Evolutionary conservation across 345 rosid species (phyloP).

Genomic region (Linum usitatissimum): DNA sequence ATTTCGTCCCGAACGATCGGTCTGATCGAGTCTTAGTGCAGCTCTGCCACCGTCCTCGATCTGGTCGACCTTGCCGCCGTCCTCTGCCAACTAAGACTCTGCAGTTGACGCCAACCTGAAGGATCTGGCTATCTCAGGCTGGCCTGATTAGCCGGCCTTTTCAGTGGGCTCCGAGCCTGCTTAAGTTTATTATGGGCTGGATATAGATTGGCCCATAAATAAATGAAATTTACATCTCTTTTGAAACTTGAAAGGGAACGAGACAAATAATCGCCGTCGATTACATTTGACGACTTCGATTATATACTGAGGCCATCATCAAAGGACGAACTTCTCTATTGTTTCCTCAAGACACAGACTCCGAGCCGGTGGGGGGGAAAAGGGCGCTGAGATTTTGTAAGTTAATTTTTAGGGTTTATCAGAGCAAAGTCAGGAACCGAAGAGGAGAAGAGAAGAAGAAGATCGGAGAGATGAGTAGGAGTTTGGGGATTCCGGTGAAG

Average conservation of each 20-base stretch:
- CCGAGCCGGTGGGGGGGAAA: neutral
- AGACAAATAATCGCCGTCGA: too few species aligned
- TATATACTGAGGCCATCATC: neutral
- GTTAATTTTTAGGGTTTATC: conserved; percentile 38
- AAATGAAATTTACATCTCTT: too few species aligned
- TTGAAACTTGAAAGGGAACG: too few species aligned
- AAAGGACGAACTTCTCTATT: neutral
- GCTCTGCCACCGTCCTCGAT: neutral
- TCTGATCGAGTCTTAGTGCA: neutral
- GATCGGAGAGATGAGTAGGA: conserved; percentile 22
- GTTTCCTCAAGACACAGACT: conserved; percentile 3
- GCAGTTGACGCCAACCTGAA: neutral
- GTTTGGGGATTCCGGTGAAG: conserved; percentile 85
- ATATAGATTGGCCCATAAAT: too few species aligned
- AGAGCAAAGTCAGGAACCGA: neutral
- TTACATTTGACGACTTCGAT: neutral
- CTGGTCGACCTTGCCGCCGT: neutral
- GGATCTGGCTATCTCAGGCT: neutral
- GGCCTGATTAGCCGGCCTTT: neutral
- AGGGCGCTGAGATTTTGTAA: neutral
- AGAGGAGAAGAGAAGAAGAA: neutral
- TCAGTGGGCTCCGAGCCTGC: neutral
- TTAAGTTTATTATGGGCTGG: too few species aligned
- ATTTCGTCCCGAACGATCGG: neutral
- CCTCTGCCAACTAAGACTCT: neutral